Percentiles rank a stretch among this genome's conserved stretches.
Conservation (phyloP, 73 alveolate genomes). For the Paramecium sexaurelia region DNA sequence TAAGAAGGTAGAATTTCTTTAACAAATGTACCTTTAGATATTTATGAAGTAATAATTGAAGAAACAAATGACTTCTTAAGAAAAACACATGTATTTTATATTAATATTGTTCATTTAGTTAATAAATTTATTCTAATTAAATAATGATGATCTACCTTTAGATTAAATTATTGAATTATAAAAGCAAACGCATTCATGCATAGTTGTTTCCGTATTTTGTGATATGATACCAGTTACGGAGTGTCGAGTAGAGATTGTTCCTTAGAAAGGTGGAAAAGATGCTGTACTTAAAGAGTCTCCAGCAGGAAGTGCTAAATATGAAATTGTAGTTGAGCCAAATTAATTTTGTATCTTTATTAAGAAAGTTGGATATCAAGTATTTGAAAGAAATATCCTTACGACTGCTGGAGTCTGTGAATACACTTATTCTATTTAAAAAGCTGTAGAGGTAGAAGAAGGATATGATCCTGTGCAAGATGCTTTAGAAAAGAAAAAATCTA, state of each 20-base stretch:
- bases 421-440: not conserved
- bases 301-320: constrained; percentile 41
- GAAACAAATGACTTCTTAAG: constrained; percentile 71
- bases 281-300: constrained; percentile 55
- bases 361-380: not conserved
- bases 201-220: not conserved
- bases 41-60: constrained; percentile 65
- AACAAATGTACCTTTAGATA: constrained; percentile 68
- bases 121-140: constrained; percentile 49
- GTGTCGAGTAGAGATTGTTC: constrained; percentile 5
- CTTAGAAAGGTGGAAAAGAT: constrained; percentile 44
- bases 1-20: constrained; percentile 61
- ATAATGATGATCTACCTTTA: not conserved
- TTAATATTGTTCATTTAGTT: not conserved
- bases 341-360: not conserved
- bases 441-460: not conserved
- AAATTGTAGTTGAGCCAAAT: constrained; percentile 47
- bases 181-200: constrained; percentile 43
- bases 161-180: not conserved
- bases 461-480: constrained; percentile 32
- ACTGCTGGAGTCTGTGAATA: constrained; percentile 46
- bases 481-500: not conserved
- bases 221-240: constrained; percentile 2
- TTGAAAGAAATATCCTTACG: not conserved
- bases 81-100: not conserved